phyloP scores from a whole-genome alignment of 768 basidiomycete species.

The Trametes sanguinea region DNA sequence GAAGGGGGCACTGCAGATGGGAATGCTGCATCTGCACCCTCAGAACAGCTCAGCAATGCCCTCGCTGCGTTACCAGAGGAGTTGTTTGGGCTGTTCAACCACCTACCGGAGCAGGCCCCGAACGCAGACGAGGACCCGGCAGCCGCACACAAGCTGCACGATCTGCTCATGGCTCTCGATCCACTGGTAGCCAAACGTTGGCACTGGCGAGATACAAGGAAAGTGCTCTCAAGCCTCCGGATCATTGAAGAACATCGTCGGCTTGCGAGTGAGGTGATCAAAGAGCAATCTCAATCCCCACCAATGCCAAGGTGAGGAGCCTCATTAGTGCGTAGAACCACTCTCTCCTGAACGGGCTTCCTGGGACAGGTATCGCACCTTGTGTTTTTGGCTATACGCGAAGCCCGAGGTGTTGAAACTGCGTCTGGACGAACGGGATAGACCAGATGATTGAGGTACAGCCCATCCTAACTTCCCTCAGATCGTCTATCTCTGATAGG shows the following conservation, averaged over 20 bases:
- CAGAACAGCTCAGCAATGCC: conserved; percentile 39
- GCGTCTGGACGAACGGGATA: conserved; percentile 80
- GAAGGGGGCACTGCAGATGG: neutral
- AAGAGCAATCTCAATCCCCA: conserved; percentile 53
- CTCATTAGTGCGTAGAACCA: too few species aligned
- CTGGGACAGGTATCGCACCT: conserved; percentile 67
- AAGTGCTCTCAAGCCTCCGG: conserved; percentile 77
- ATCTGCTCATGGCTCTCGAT: conserved; percentile 69
- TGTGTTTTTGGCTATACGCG: conserved; percentile 92
- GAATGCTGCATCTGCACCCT: conserved; percentile 3
- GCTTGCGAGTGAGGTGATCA: conserved; percentile 66
- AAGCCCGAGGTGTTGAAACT: conserved; percentile 59
- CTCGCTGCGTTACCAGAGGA: conserved; percentile 49
- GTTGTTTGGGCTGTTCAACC: conserved; percentile 50
- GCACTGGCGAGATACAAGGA: conserved; percentile 96
- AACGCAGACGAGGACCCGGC: conserved; percentile 57
- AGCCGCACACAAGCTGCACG: conserved; percentile 63
- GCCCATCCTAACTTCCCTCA: neutral
- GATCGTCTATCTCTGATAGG: neutral
- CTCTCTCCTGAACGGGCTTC: too few species aligned
- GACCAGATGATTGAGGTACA: conserved; percentile 87
- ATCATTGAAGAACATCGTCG: conserved; percentile 74
- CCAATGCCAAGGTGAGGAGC: conserved; percentile 48
- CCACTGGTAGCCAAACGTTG: conserved; percentile 74
- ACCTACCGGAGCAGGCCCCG: conserved; percentile 62